Percentiles rank a stretch among this genome's conserved stretches.
Conservation (phyloP, 257 asterid genomes). For the Verbascum thapsus region DNA sequence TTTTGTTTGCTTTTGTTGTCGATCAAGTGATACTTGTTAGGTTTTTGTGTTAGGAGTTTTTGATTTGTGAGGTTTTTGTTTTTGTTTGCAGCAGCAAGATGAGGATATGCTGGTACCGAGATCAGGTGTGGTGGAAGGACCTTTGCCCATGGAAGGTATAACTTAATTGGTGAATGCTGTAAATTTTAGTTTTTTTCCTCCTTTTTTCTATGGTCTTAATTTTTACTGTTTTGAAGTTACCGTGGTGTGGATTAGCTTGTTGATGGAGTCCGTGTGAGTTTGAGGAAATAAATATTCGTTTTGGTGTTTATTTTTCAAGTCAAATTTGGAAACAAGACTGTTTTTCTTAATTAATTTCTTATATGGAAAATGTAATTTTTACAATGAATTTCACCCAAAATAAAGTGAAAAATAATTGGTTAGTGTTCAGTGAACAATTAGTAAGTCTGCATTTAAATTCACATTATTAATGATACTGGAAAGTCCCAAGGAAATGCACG, state of each 20-base stretch:
- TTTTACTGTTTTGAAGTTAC: too few relatives aligned
- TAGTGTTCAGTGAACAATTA: neutral
- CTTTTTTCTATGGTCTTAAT: too few relatives aligned
- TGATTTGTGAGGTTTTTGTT: neutral
- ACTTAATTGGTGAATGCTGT: neutral
- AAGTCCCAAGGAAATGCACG: too few relatives aligned
- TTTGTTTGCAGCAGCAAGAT: conserved; percentile 50
- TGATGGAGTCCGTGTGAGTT: too few relatives aligned
- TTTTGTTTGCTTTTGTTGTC: neutral
- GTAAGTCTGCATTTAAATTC: neutral
- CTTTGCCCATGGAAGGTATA: conserved; percentile 68
- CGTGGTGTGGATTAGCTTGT: too few relatives aligned
- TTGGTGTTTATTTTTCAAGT: neutral
- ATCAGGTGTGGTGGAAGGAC: conserved; percentile 50
- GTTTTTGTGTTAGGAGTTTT: neutral
- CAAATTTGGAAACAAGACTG: neutral
- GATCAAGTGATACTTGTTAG: conserved; percentile 19
- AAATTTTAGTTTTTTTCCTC: too few relatives aligned
- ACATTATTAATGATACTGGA: too few relatives aligned
- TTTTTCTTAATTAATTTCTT: neutral
- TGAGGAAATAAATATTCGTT: too few relatives aligned
- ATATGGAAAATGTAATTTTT: neutral
- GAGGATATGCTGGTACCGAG: conserved; percentile 64
- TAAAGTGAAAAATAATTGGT: neutral
- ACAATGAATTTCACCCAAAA: neutral